These are phyloP conservation scores for Cordyceps fumosorosea DNA, from an alignment of 2,329 filamentous ascomycete genomes.

Conservation along the genomic window DNA sequence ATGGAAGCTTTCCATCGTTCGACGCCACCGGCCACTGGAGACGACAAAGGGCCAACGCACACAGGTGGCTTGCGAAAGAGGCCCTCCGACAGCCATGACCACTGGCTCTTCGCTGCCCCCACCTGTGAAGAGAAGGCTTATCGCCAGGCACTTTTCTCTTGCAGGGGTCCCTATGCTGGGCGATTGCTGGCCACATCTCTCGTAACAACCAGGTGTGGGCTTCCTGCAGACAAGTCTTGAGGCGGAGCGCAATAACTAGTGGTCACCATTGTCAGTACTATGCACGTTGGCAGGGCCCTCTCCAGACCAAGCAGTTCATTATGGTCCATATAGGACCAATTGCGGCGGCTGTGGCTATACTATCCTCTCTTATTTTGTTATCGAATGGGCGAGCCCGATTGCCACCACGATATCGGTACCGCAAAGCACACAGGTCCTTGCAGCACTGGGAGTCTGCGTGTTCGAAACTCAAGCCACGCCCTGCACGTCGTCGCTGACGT, in stretches of 20 bases:
- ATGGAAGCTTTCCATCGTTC: conserved; percentile 11
- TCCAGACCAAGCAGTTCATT: background rate
- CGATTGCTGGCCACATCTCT: background rate
- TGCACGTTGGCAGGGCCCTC: background rate
- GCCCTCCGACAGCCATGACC: background rate
- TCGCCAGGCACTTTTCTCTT: conserved; percentile 9
- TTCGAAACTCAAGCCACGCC: background rate
- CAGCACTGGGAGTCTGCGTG: background rate
- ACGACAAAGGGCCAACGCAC: background rate
- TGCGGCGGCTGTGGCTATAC: conserved; percentile 2
- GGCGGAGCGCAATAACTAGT: conserved; percentile 4
- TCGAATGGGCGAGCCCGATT: background rate
- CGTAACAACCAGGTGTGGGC: background rate
- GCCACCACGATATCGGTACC: background rate
- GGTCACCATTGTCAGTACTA: background rate
- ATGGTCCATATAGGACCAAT: background rate
- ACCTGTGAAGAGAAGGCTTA: background rate
- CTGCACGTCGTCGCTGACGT: background rate
- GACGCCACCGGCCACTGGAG: background rate
- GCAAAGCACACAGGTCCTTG: background rate
- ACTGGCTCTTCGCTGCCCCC: background rate
- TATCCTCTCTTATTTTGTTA: background rate
- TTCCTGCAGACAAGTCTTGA: conserved; percentile 5
- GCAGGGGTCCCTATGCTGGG: background rate
- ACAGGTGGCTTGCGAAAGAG: background rate